Evolutionary conservation across 2,329 filamentous ascomycete genomes (phyloP).

Genomic region (Ophiostoma sp.): DNA sequence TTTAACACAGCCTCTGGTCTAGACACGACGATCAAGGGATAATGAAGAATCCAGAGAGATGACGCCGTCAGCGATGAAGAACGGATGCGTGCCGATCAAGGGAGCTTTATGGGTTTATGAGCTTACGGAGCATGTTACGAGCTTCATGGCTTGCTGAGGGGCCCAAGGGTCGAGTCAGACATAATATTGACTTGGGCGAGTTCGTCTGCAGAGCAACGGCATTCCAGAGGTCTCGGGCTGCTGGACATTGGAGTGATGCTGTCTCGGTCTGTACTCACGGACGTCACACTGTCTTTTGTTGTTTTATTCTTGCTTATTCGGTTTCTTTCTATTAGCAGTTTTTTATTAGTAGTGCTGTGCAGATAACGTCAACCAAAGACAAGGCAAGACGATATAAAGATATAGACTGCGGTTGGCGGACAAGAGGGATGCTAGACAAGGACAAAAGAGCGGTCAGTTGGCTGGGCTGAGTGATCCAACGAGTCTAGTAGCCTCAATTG

Average conservation of each 20-base stretch:
- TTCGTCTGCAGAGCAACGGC: background rate
- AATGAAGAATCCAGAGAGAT: conserved; percentile 8
- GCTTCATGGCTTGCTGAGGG: background rate
- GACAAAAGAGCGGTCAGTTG: background rate
- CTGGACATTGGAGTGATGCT: background rate
- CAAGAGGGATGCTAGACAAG: too few species aligned
- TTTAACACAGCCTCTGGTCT: background rate
- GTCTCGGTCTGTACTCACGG: background rate
- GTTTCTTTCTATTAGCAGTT: too few species aligned
- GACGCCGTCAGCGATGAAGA: background rate
- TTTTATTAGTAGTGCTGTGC: too few species aligned
- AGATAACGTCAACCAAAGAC: background rate
- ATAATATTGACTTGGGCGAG: conserved; percentile 6
- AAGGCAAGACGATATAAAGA: background rate
- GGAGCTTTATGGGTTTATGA: background rate
- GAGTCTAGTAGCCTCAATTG: too few species aligned
- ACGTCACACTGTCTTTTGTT: background rate
- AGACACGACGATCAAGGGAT: background rate
- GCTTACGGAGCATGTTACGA: background rate
- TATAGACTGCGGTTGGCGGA: background rate
- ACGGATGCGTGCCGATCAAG: background rate
- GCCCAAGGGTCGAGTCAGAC: background rate
- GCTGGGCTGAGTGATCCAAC: too few species aligned
- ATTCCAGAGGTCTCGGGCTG: background rate
- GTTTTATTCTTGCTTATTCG: too few species aligned